These are phyloP conservation scores for Grifola frondosa DNA, from an alignment of 1,284 basidiomycete species.

Conservation along the genomic window DNA sequence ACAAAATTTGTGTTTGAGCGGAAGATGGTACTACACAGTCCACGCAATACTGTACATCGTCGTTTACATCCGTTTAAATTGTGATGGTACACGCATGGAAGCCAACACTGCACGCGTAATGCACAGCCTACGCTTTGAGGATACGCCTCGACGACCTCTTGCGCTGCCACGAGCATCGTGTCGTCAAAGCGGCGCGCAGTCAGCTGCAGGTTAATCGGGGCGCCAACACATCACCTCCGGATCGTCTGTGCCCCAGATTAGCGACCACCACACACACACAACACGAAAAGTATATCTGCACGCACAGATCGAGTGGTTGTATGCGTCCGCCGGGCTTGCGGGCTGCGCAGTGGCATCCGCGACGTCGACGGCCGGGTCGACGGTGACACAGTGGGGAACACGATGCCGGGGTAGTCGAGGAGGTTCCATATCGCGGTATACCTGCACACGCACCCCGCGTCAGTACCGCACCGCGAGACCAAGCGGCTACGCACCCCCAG, in stretches of 20 bases:
- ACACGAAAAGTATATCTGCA: not conserved
- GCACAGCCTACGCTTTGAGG: too few species aligned
- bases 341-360: not conserved
- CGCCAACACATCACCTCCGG: constrained; percentile 1
- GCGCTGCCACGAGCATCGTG: too few species aligned
- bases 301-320: constrained; percentile 3
- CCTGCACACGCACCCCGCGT: too few species aligned
- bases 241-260: not conserved
- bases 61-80: too few species aligned
- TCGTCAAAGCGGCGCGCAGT: constrained; percentile 4
- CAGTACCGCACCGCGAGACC: too few species aligned
- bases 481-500: too few species aligned
- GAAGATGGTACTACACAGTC: too few species aligned
- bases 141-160: too few species aligned
- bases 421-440: constrained; percentile 6
- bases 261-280: not conserved
- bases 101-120: too few species aligned
- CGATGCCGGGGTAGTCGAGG: constrained; percentile 3
- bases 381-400: constrained; percentile 4
- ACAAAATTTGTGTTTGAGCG: too few species aligned
- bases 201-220: constrained; percentile 2
- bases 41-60: too few species aligned
- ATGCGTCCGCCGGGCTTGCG: not conserved
- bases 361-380: not conserved
- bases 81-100: too few species aligned